Base-by-base conservation (phyloP, 352 stramenopile genomes). In the Hyaloperonospora arabidopsidis region DNA sequence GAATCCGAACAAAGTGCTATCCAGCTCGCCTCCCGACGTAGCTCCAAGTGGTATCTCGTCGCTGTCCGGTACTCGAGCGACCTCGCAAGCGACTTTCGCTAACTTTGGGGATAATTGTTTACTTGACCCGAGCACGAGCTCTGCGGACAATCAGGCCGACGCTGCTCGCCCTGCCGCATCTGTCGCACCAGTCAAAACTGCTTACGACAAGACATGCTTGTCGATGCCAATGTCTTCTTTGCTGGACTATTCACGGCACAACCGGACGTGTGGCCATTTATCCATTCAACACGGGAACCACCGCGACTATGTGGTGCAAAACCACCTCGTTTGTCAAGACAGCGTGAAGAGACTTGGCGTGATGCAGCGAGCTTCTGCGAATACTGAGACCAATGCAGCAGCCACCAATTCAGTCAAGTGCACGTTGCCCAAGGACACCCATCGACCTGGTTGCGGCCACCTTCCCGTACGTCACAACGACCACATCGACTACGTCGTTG, bases 401-500 rank as follows among this genome's bases (percentile, higher is more conserved):
- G n/a, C 40, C 8, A 19, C 36, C 1, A 19, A 32, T 15, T 25
- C 55, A 6, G 36, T 43, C 22, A 63, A 64, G 22, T 78, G 69
- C 25, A 59, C 57, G 0, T 68, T 52, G 15, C 49, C 63, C 0
- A 65, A 76, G 23, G 70, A 78, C 46, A 69, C 70, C 4, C 80
- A 90, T 53, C 64, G 78, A 2, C 80, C 80, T 1, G 78, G 78
- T 14, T 90, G 80, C 34, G 80, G 80, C 3, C 80, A 90, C 25
- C 49, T 90, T 36, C 63, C 80, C 12, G 80, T 90, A 21, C 80
- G 80, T 21, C 80, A 90, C 57, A 70, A 77, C 6, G 78, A 90
- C 58, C 80, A 90, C 64, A 86, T 90, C 43, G 80, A 90, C 51
- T 90, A 90, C 47, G 80, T 90, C 29, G 80, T 90, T 29, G 80